Evolutionary conservation across 768 basidiomycete species (phyloP).

Genomic region (Kwoniella botswanensis): DNA sequence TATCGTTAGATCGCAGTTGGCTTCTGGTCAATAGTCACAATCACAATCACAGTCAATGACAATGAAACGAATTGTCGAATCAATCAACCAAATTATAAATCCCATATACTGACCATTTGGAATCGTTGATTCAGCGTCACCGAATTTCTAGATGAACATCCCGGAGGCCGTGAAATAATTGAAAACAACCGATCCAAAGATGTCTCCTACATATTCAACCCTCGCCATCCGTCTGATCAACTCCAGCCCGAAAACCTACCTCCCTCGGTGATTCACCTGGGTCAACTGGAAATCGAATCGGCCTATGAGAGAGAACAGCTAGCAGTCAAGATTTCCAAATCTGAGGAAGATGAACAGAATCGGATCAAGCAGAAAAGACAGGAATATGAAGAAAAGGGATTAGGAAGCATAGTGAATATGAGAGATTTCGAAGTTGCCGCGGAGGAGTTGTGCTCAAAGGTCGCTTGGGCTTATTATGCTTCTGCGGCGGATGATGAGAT

Average conservation of each 20-base stretch:
- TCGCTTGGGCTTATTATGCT: constrained; percentile 59
- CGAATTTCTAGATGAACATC: constrained; percentile 53
- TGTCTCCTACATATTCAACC: constrained; percentile 51
- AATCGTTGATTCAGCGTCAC: constrained; percentile 38
- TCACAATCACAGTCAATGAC: no score
- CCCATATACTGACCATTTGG: no score
- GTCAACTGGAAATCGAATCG: constrained; percentile 31
- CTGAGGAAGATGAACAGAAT: constrained; percentile 43
- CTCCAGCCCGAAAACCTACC: constrained; percentile 50
- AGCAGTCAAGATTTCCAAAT: constrained; percentile 38
- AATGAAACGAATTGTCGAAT: no score
- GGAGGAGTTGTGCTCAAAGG: constrained; percentile 54
- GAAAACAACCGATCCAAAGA: constrained; percentile 45
- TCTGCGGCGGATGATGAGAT: constrained; percentile 52
- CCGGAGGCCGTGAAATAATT: constrained; percentile 53
- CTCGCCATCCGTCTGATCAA: constrained; percentile 52
- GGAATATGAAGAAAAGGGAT: constrained; percentile 45
- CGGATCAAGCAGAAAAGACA: constrained; percentile 31
- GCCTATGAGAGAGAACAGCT: constrained; percentile 45
- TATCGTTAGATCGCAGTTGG: not conserved
- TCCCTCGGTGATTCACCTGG: constrained; percentile 42
- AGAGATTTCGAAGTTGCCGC: constrained; percentile 55
- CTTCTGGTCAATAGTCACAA: no score
- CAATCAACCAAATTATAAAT: no score
- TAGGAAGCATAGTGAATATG: constrained; percentile 50